These are phyloP conservation scores for Jaenimonas drosophilae DNA, from an alignment of 208 protist genomes.

Conservation along the genomic window DNA sequence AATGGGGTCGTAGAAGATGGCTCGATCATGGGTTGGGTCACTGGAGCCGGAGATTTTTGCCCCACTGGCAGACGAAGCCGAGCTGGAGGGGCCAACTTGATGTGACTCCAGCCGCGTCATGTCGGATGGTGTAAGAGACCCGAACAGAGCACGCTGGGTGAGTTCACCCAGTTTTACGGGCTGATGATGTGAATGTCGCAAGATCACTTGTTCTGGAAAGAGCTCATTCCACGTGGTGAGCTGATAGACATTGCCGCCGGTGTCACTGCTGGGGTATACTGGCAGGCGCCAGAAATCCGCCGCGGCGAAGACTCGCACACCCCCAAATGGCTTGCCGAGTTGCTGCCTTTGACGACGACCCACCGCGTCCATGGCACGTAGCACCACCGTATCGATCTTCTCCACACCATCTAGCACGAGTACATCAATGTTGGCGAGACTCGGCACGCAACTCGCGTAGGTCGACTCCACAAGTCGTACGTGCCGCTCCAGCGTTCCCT, in stretches of 20 bases:
- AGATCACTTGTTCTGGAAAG: constrained; percentile 67
- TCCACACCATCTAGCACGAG: constrained; percentile 73
- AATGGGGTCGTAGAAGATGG: constrained; percentile 28
- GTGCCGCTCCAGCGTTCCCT: constrained; percentile 76
- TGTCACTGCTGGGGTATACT: constrained; percentile 73
- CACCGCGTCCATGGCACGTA: constrained; percentile 75
- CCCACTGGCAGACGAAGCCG: too few species aligned
- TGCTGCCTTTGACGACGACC: constrained; percentile 32
- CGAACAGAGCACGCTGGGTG: constrained; percentile 51
- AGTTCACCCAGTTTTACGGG: constrained; percentile 29
- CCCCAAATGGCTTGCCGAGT: constrained; percentile 55
- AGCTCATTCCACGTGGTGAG: constrained; percentile 49
- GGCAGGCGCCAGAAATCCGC: constrained; percentile 81
- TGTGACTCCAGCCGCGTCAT: constrained; percentile 60
- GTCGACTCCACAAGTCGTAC: constrained; percentile 62
- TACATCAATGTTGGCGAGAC: constrained; percentile 55
- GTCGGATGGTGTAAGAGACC: constrained; percentile 38
- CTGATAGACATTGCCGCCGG: constrained; percentile 76
- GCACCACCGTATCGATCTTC: constrained; percentile 32
- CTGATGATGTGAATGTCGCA: constrained; percentile 43
- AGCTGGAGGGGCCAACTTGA: too few species aligned
- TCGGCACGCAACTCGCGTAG: constrained; percentile 56
- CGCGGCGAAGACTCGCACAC: constrained; percentile 66
- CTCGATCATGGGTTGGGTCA: not conserved
- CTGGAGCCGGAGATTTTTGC: constrained; percentile 15